phyloP scores from a whole-genome alignment of 2,329 filamentous ascomycete genomes.

The Ceratocystis variospora region DNA sequence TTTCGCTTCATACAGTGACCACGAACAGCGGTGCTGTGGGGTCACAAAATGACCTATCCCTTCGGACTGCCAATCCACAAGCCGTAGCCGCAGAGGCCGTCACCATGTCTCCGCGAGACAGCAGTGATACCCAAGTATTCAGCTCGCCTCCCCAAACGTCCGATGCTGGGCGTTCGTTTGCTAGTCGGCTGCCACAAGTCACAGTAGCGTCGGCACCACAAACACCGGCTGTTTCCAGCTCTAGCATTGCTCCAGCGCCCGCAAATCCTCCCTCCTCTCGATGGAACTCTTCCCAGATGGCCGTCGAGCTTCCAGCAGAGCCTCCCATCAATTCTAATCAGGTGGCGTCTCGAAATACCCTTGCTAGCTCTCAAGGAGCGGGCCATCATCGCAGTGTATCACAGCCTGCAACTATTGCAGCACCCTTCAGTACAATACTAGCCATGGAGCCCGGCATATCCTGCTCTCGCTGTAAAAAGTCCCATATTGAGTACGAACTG shows the following conservation, averaged over 20 bases:
- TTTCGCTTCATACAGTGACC: neutral
- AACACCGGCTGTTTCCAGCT: neutral
- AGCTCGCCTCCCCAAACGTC: neutral
- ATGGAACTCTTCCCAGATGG: neutral
- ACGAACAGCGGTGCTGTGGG: neutral
- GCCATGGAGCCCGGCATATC: slow-evolving; percentile 52
- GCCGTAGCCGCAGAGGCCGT: neutral
- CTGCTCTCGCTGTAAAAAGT: slow-evolving; percentile 56
- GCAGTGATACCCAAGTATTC: neutral
- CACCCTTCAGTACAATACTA: neutral
- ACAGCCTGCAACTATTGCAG: neutral
- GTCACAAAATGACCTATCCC: neutral
- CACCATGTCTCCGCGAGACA: neutral
- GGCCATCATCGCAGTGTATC: slow-evolving; percentile 11
- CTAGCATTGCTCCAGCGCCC: neutral
- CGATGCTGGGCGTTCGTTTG: slow-evolving; percentile 12
- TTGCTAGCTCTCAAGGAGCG: neutral
- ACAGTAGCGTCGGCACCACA: slow-evolving; percentile 4
- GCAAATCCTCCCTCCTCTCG: neutral
- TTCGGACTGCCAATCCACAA: neutral
- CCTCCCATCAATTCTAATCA: neutral
- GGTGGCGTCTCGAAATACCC: neutral
- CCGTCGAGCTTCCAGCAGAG: neutral
- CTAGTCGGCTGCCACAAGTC: slow-evolving; percentile 12
- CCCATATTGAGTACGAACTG: slow-evolving; percentile 68